Base-by-base conservation (phyloP, 2,329 filamentous ascomycete species). In the Boeremia lycopersici region DNA sequence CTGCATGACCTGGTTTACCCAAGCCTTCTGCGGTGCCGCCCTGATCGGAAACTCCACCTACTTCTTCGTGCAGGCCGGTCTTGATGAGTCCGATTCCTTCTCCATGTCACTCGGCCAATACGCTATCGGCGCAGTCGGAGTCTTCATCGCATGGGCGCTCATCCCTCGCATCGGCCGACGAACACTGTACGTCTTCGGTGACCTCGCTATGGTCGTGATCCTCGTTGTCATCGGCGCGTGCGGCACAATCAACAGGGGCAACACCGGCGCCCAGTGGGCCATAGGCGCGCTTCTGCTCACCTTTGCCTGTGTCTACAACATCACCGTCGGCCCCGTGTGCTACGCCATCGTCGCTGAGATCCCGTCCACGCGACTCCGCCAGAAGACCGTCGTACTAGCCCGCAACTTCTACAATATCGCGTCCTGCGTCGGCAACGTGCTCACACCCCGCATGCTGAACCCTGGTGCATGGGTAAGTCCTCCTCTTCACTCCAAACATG, bases 341-440 rank as follows among this genome's bases (percentile, higher is more conserved):
- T 96, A 96, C 77, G 93, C 91, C 0, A 84, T 96, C 11, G 91
- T 96, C 6, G 85, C 89, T 1, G 92, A 96, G 73, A 77, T 96
- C 30, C 91, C 91, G 0, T 91, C 91, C 0, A 86, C 90, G 10
- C 85, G 92, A 11, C 82, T 97, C 35, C 89, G 93, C 70, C 91
- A 95, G 77, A 96, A 96, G 81, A 96, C 92, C 0, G 89, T 96
- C 39, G 91, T 95, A 2, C 82, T 96, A 3, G 91, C 89, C 1
- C 86, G 92, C 45, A 89, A 90, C 63, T 79, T 90, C 29, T 82
- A 79, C 80, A 93, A 95, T 67, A 78, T 96, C 38, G 89, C 91
- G 34, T 87, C 85, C 54, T 95, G 96, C 64, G 77, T 96, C 63
- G 89, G 86, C 71, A 89, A 88, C 33, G 57, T 74, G 30, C 60